phyloP scores from a whole-genome alignment of 768 basidiomycete species.

The Rhizopogon vesiculosus region DNA sequence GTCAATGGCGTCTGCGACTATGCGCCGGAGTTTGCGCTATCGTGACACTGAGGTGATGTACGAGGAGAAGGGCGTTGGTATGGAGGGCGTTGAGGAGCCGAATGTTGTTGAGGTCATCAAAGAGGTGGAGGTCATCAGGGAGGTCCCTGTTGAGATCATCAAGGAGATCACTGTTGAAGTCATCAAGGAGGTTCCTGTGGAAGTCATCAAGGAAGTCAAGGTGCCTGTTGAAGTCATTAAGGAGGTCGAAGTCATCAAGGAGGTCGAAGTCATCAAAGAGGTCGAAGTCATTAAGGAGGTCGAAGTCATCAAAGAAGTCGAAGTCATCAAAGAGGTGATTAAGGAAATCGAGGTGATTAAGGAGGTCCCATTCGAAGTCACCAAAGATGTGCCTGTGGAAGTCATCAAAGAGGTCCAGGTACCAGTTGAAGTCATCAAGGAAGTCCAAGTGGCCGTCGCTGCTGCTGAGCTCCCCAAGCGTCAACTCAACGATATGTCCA shows the following conservation, averaged over 20 bases:
- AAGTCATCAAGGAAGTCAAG: conserved; percentile 12
- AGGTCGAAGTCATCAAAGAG: conserved; percentile 8
- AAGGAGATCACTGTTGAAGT: conserved; percentile 21
- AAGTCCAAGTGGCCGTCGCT: conserved; percentile 18
- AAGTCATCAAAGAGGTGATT: conserved; percentile 18
- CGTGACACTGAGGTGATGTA: conserved; percentile 36
- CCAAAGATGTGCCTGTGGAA: conserved; percentile 10
- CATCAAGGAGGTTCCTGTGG: conserved; percentile 12
- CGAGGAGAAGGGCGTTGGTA: conserved; percentile 42
- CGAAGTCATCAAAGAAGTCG: conserved; percentile 8
- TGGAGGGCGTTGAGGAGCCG: conserved; percentile 25
- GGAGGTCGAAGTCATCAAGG: conserved; percentile 32
- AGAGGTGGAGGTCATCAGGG: conserved; percentile 17
- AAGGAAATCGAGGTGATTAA: conserved; percentile 17
- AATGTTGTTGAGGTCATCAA: conserved; percentile 22
- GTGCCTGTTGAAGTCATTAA: conserved; percentile 22
- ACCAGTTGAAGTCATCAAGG: conserved; percentile 31
- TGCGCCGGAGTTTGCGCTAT: conserved; percentile 6
- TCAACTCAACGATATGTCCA: conserved; percentile 68
- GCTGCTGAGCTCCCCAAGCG: conserved; percentile 44
- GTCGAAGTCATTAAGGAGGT: conserved; percentile 17
- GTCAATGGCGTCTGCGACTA: conserved; percentile 18
- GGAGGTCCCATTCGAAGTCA: conserved; percentile 20
- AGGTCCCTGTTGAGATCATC: conserved; percentile 20
- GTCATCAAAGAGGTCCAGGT: conserved; percentile 23